Percentiles rank a stretch among this genome's conserved stretches.
phyloP scores from a whole-genome alignment of 305 asterid genomes.

The Salvia sclarea region DNA sequence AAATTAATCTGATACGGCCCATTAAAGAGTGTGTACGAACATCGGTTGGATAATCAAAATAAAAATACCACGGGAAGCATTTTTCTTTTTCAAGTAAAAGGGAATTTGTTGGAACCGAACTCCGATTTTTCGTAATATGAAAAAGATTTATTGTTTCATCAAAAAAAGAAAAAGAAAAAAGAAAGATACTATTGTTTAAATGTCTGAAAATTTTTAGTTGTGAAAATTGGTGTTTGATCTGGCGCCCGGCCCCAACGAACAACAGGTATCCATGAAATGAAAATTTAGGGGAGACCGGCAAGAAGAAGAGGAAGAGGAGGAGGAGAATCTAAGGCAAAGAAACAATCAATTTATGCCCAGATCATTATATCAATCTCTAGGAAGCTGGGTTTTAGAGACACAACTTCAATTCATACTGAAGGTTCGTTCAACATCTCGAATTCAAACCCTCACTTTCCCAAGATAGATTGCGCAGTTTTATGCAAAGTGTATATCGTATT shows the following conservation, averaged over 20 bases:
- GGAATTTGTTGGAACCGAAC: not conserved
- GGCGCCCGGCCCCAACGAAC: not conserved
- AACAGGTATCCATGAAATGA: not conserved
- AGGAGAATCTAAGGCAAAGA: not conserved
- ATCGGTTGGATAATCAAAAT: no score
- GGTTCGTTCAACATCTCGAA: slow-evolving; percentile 26
- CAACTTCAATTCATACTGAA: not conserved
- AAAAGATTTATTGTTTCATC: not conserved
- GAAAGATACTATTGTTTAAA: not conserved
- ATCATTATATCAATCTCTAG: slow-evolving; percentile 1
- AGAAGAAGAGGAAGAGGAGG: not conserved
- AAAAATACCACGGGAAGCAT: no score
- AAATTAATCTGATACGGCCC: no score
- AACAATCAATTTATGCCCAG: not conserved
- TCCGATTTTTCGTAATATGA: not conserved
- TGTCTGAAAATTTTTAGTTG: not conserved
- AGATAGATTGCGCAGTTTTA: not conserved
- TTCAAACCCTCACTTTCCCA: not conserved
- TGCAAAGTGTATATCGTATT: not conserved
- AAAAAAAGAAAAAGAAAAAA: not conserved
- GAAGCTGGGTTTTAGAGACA: slow-evolving; percentile 24
- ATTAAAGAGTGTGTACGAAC: no score
- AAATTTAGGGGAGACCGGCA: not conserved
- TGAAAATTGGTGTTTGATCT: not conserved
- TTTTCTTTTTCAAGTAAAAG: not conserved